Evolutionary conservation across 139 green algal genomes (phyloP).

Genomic region (Pleodorina starrii): DNA sequence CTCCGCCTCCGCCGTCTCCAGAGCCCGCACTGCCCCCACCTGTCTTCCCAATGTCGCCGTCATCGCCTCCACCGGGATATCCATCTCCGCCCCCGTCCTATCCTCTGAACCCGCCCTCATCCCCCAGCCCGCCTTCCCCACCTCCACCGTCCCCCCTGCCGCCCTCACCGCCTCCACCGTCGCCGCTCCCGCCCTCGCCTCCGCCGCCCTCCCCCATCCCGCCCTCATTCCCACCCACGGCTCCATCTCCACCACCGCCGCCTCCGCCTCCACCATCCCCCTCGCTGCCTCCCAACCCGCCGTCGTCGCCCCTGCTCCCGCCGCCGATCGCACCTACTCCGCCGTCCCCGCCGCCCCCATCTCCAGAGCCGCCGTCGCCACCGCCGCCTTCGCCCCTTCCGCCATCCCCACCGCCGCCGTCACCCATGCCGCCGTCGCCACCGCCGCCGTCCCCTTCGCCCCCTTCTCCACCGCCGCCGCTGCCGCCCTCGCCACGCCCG

Average conservation of each 20-base stretch:
- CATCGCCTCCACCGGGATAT: too few species aligned
- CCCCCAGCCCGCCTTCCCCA: too few species aligned
- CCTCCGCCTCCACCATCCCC: background rate
- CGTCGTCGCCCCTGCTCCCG: background rate
- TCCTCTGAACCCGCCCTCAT: too few species aligned
- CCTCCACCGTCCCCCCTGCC: too few species aligned
- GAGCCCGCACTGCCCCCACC: too few species aligned
- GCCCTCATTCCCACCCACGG: background rate
- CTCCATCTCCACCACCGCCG: background rate
- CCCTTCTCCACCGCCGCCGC: background rate
- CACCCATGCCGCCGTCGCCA: background rate
- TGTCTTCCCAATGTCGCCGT: too few species aligned
- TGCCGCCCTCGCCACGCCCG: background rate
- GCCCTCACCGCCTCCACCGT: too few species aligned
- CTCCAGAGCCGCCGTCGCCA: background rate
- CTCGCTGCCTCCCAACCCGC: background rate
- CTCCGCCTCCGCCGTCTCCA: too few species aligned
- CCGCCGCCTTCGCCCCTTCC: background rate
- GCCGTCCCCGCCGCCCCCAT: background rate
- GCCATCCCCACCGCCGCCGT: background rate
- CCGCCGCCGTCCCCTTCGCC: background rate
- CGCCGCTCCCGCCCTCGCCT: background rate
- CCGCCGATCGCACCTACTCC: background rate
- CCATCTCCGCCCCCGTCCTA: too few species aligned
- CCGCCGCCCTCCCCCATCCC: background rate